A percentile compares a stretch with the other conserved stretches of the same genome.
Conservation (phyloP, 257 asterid genomes). For the Voacanga thouarsii region DNA sequence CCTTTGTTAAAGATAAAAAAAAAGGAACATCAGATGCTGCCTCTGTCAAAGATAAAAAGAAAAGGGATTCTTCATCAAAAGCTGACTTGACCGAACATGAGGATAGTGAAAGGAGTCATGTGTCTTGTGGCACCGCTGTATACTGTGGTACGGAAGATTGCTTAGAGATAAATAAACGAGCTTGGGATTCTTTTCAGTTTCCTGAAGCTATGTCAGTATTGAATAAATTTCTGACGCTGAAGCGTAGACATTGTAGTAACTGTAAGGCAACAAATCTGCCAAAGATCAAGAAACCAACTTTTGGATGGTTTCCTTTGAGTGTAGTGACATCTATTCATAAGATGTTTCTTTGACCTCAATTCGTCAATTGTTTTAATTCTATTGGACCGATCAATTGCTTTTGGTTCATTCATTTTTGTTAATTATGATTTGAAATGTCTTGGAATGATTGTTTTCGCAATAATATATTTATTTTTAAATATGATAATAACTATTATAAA, state of each 20-base stretch:
- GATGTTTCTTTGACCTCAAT: background rate
- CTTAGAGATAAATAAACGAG: constrained; percentile 26
- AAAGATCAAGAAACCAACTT: constrained; percentile 63
- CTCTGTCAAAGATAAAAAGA: background rate
- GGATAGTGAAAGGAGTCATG: constrained; percentile 62
- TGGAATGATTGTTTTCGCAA: background rate
- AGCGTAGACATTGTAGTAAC: constrained; percentile 36
- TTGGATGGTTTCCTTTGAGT: constrained; percentile 81
- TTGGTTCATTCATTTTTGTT: background rate
- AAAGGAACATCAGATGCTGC: background rate
- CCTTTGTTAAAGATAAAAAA: background rate
- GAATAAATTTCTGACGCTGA: constrained; percentile 54
- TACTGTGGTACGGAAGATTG: constrained; percentile 30
- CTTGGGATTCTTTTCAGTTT: constrained; percentile 68
- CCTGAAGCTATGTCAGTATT: constrained; percentile 68
- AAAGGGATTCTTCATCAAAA: background rate
- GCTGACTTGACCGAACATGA: constrained; percentile 29
- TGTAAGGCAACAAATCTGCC: constrained; percentile 58
- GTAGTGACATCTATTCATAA: constrained; percentile 2
- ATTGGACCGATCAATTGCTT: background rate
- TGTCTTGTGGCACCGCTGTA: constrained; percentile 39
- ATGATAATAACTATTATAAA: too few species aligned
- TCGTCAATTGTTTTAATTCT: background rate
- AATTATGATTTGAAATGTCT: background rate
- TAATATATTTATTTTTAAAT: too few species aligned